Conservation (phyloP, 2,329 filamentous ascomycete genomes). For the Chaetomiaceae sp. region DNA sequence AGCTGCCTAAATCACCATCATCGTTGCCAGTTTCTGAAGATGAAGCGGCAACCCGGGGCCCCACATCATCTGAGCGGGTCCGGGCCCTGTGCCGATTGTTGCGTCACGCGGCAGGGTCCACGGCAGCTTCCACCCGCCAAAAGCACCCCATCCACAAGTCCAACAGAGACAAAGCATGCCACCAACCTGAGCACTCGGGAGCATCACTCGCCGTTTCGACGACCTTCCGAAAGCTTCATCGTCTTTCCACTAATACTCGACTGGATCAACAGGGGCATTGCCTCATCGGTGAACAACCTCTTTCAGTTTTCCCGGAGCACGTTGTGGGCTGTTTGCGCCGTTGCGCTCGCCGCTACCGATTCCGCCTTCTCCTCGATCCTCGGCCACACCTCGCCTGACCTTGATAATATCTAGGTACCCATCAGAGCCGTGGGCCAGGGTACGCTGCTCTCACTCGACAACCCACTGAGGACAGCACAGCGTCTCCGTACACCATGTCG, state of each 20-base stretch:
- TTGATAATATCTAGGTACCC: neutral
- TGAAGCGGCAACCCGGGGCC: no score
- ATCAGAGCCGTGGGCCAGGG: neutral
- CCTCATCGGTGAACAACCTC: constrained; percentile 15
- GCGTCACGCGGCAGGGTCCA: constrained; percentile 20
- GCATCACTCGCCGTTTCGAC: neutral
- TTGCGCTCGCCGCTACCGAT: neutral
- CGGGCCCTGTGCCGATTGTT: constrained; percentile 9
- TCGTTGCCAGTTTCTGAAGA: no score
- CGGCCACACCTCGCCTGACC: neutral
- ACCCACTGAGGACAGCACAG: neutral
- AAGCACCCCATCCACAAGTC: constrained; percentile 11
- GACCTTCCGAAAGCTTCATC: neutral
- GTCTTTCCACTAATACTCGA: constrained; percentile 10
- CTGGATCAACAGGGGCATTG: constrained; percentile 5
- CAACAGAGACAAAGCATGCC: neutral
- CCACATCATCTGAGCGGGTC: neutral
- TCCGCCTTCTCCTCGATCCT: neutral
- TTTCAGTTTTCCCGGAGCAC: constrained; percentile 1
- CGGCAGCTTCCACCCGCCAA: neutral
- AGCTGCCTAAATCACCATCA: no score
- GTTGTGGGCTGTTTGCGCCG: neutral
- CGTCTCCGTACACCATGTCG: constrained; percentile 33
- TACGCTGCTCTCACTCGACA: constrained; percentile 48
- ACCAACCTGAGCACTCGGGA: neutral